Evolutionary conservation across 1,284 basidiomycete species (phyloP).

Genomic region (Porodaedalea pini): DNA sequence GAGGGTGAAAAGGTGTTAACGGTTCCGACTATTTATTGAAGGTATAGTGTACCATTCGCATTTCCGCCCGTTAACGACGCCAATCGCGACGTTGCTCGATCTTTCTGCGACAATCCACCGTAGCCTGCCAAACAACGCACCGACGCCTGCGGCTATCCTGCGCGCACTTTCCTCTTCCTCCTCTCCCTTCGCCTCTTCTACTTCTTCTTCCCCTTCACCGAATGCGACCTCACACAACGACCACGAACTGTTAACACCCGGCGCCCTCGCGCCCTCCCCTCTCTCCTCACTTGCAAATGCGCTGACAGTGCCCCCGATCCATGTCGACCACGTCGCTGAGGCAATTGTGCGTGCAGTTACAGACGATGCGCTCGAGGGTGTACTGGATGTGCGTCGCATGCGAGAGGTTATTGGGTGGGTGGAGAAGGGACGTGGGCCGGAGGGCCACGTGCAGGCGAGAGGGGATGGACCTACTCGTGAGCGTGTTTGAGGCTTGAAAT

Average conservation of each 20-base stretch:
- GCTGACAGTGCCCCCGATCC: conserved; percentile 81
- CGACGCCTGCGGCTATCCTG: conserved; percentile 60
- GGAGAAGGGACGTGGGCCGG: conserved; percentile 29
- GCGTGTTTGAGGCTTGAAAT: background rate
- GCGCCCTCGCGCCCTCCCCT: conserved; percentile 39
- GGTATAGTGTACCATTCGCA: conserved; percentile 97
- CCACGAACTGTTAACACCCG: conserved; percentile 1
- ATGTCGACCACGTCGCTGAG: conserved; percentile 93
- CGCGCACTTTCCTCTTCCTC: conserved; percentile 35
- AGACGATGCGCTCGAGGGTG: conserved; percentile 52
- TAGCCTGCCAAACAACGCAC: conserved; percentile 51
- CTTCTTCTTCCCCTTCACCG: conserved; percentile 18
- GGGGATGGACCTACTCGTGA: background rate
- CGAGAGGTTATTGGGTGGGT: conserved; percentile 67
- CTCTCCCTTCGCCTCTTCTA: conserved; percentile 30
- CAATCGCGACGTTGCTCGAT: conserved; percentile 82
- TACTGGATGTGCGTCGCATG: conserved; percentile 77
- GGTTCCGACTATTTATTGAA: conserved; percentile 30
- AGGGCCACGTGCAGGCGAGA: no score
- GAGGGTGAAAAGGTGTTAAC: conserved; percentile 8
- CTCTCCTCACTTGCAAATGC: conserved; percentile 73
- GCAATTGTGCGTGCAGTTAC: conserved; percentile 67
- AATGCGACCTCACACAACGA: conserved; percentile 11
- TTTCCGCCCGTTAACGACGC: conserved; percentile 81
- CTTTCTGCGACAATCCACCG: conserved; percentile 67